Evolutionary conservation across 306 rosid species (phyloP).

Genomic region (Purshia tridentata): DNA sequence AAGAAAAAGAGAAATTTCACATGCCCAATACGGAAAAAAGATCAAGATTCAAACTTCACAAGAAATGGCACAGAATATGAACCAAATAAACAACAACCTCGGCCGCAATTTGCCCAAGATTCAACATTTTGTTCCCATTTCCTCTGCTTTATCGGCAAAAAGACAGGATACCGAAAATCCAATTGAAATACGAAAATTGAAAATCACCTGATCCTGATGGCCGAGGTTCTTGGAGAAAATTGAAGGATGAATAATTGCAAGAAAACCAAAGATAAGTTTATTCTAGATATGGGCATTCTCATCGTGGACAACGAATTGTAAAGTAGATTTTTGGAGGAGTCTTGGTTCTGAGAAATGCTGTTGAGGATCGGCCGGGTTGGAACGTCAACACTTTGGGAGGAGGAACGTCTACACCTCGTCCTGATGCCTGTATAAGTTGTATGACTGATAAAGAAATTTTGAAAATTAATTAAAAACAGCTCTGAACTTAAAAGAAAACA

Average conservation of each 20-base stretch:
- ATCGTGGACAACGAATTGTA: background rate
- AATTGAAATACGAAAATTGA: background rate
- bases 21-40: background rate
- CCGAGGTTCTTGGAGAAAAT: slow-evolving; percentile 23
- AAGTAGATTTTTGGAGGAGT: background rate
- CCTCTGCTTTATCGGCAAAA: background rate
- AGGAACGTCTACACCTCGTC: no score
- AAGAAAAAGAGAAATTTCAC: background rate
- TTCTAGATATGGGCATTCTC: background rate
- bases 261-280: slow-evolving; percentile 19
- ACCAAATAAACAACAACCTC: no score
- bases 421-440: no score
- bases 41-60: background rate
- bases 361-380: no score
- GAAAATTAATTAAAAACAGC: no score
- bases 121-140: background rate
- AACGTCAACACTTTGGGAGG: no score
- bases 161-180: background rate
- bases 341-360: background rate
- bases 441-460: no score
- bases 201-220: slow-evolving; percentile 27
- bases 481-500: no score
- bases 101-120: background rate
- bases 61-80: no score
- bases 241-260: slow-evolving; percentile 24